Conservation (phyloP, 1,284 basidiomycete species). For the Farysia itapuensis region DNA sequence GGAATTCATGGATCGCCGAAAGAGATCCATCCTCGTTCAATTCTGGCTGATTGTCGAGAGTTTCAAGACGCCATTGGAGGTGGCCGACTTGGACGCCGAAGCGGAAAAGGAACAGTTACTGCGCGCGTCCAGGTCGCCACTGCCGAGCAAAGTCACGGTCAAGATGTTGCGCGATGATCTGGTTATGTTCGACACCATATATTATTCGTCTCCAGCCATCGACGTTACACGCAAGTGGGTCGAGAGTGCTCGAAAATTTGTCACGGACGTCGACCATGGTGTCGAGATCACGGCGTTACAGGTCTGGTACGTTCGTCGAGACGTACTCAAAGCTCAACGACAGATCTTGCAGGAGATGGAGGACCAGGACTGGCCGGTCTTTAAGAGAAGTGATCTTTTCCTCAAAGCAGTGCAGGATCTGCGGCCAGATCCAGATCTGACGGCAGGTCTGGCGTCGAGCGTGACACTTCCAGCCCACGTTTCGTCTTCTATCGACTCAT, state of each 20-base stretch:
- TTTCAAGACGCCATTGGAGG: slow-evolving; percentile 91
- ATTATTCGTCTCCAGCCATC: slow-evolving; percentile 70
- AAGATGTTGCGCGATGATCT: slow-evolving; percentile 77
- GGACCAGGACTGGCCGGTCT: slow-evolving; percentile 79
- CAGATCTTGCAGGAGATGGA: slow-evolving; percentile 86
- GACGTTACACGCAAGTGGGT: slow-evolving; percentile 72
- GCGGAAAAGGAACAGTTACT: slow-evolving; percentile 62
- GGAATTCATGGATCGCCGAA: slow-evolving; percentile 92
- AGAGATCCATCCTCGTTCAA: slow-evolving; percentile 81
- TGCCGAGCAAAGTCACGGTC: slow-evolving; percentile 45
- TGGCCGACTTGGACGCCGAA: slow-evolving; percentile 56
- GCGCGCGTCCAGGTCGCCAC: slow-evolving; percentile 8
- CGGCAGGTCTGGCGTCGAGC: slow-evolving; percentile 34
- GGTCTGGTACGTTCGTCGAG: slow-evolving; percentile 63
- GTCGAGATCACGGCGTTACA: slow-evolving; percentile 23
- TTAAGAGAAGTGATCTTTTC: slow-evolving; percentile 83
- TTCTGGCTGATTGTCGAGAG: slow-evolving; percentile 97
- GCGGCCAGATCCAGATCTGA: slow-evolving; percentile 60
- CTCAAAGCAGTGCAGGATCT: slow-evolving; percentile 81
- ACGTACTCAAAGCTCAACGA: slow-evolving; percentile 78
- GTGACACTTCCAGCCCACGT: neutral
- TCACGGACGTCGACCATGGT: slow-evolving; percentile 57
- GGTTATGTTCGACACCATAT: slow-evolving; percentile 78
- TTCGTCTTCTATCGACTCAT: neutral
- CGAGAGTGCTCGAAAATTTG: slow-evolving; percentile 71